Conservation (phyloP, 306 rosid genomes). For the Rosa persica region DNA sequence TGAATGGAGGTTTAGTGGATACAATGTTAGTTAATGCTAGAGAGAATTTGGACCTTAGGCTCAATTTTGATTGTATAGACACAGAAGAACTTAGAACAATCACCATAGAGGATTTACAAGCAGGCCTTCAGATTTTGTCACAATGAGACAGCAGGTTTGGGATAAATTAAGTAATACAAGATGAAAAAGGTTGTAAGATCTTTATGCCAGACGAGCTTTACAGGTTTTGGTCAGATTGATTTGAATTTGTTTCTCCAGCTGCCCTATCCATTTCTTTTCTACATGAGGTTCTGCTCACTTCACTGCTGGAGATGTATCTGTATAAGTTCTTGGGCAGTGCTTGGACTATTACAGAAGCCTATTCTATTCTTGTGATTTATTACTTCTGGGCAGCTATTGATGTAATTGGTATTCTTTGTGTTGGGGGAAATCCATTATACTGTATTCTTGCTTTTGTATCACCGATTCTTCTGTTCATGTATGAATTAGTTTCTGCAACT, state of each 20-base stretch:
- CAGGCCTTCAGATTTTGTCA: constrained; percentile 57
- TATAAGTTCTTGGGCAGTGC: background rate
- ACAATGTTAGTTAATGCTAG: constrained; percentile 82
- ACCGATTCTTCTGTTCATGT: background rate
- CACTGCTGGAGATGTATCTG: constrained; percentile 13
- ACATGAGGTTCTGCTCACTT: background rate
- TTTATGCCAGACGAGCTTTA: background rate
- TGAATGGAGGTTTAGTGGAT: constrained; percentile 86
- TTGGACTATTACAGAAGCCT: background rate
- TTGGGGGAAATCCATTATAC: background rate
- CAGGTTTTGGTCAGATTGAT: background rate
- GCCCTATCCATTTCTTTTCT: background rate
- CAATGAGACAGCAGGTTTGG: constrained; percentile 29
- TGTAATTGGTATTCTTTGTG: background rate
- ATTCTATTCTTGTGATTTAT: constrained; percentile 15
- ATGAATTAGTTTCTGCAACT: background rate
- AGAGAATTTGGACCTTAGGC: constrained; percentile 87
- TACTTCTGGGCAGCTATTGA: constrained; percentile 9
- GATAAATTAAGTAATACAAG: background rate
- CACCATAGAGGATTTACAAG: constrained; percentile 75
- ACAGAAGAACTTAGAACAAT: constrained; percentile 80
- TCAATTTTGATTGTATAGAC: constrained; percentile 78
- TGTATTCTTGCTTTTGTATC: background rate
- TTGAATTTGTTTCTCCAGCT: constrained; percentile 9
- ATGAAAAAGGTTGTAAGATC: background rate